Base-by-base conservation (phyloP, 1,139 yeast genomes). In the Geotrichum klebahnii region DNA sequence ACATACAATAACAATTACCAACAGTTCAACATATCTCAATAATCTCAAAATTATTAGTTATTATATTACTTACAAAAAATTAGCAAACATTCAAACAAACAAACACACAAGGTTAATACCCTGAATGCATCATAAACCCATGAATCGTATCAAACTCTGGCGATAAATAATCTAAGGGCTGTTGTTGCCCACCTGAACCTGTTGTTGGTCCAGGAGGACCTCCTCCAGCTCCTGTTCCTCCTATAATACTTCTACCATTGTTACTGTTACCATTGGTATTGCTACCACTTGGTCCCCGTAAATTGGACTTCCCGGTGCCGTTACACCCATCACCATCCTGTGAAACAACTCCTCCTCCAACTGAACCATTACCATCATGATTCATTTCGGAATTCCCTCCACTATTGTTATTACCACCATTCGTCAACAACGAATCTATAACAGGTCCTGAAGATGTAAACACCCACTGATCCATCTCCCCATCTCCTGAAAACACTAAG, bases 101-200 rank as follows among this genome's bases (percentile, higher is more conserved):
- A n/a, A n/a, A n/a, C n/a, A n/a, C n/a, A n/a, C n/a, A n/a, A n/a
- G n/a, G n/a, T 37, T 22, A 45, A 31, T 29, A 45, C 32, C 51
- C 51, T 16, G 47, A 34, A 32, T 48, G 51, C 47, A 48, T 42
- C 47, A 48, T 19, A 36, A 43, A 48, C 24, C 46, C 51, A 8
- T 39, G 23, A 35, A 48, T 43, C n/a, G 33, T 20, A 17, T 48
- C 47, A 10, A 48, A 28, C 23, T 48, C 47, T 14, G 51, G 51
- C 9, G 51, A 48, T 5, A 48, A 23, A 28, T 41, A 36, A 31
- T 48, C 51, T 10, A 31, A 10, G 26, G 31, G 28, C 12, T 6
- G 17, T 23, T 10, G n/a, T n/a, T n/a, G 19, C 31, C 22, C 26
- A 9, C 24, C 24, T 8, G 34, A 4, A 14, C 34, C 9, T 34